Evolutionary conservation across 371 early-diverging fungal genomes (phyloP), one percentile per base, ranked within the genome.

Genomic region (Zopfochytrium polystomum): DNA sequence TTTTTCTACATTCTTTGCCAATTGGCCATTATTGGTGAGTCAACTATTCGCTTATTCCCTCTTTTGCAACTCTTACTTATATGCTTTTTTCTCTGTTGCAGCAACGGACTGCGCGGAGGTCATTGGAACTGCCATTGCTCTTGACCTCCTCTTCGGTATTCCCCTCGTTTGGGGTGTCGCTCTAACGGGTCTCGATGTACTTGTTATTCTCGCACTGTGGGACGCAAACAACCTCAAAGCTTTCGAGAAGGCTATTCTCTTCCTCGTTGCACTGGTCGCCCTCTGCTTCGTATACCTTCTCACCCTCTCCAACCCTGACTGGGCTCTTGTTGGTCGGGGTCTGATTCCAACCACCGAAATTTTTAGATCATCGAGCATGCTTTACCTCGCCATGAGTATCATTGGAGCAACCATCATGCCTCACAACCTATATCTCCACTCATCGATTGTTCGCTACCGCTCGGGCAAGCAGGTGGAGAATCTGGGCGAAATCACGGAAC

Each of bases 51-150:
- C 38, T 18, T 38, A 7, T 38, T 38, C 18, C 7, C 18, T 38
- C 11, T 18, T 18, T 38, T 38, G 38, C 18, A 11, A 38, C 18
- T 7, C 38, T 38, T 11, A 38, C 38, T 7, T 38, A 38, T 11
- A n/a, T n/a, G n/a, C n/a, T n/a, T n/a, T n/a, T n/a, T 6, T 7
- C 23, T 38, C 38, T 38, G 59, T 68, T 34, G 48, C 63, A 26
- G 71, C 75, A 30, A 63, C 64, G 33, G 75, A 90, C 69, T 73
- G 90, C 31, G 90, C 91, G 15, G 90, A 91, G 68, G 90, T 89
- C 48, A 90, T 92, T 68, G 92, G 91, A 43, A 84, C 87, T 43
- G 92, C 90, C 0, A 86, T 92, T 57, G 90, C 88, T 0, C 66
- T 92, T 13, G 86, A 89, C 34, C 68, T 90, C n/a, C 72, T 92